Evolutionary conservation across 352 stramenopile species (phyloP).

Genomic region (Globisporangium spiculum): DNA sequence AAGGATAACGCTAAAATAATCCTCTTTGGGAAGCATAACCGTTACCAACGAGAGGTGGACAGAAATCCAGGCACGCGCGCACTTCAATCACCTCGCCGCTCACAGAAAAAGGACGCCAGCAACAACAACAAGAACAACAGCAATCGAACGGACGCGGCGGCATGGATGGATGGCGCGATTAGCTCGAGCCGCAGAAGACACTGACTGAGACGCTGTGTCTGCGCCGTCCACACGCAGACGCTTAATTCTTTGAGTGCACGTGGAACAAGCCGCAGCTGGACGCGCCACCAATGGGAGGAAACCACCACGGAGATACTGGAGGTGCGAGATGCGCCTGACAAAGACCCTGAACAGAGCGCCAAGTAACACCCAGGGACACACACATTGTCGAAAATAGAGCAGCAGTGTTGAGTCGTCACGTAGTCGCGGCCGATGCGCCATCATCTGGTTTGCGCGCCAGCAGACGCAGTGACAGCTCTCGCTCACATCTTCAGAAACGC

Average conservation of each 20-base stretch:
- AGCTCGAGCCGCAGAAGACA: not conserved
- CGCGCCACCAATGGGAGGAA: not conserved
- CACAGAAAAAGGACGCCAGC: not conserved
- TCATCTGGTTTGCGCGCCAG: not conserved
- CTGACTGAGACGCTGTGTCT: not conserved
- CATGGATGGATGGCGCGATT: not conserved
- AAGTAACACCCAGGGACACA: not conserved
- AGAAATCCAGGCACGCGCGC: constrained; percentile 26
- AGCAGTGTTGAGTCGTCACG: not conserved
- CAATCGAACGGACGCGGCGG: not conserved
- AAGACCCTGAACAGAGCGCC: not conserved
- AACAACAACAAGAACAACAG: not conserved
- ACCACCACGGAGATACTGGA: not conserved
- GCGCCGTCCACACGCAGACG: not conserved
- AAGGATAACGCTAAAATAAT: too few species aligned
- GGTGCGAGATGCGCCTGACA: not conserved
- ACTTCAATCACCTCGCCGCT: not conserved
- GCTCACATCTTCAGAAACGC: not conserved
- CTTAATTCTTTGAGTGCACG: not conserved
- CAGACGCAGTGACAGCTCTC: not conserved
- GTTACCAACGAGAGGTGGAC: constrained; percentile 19
- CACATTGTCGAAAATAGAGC: not conserved
- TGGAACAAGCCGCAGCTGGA: not conserved
- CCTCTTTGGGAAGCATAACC: too few species aligned
- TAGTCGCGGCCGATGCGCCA: not conserved